Conservation (phyloP, 169 alveolate genomes). For the Plasmodium vivax region DNA sequence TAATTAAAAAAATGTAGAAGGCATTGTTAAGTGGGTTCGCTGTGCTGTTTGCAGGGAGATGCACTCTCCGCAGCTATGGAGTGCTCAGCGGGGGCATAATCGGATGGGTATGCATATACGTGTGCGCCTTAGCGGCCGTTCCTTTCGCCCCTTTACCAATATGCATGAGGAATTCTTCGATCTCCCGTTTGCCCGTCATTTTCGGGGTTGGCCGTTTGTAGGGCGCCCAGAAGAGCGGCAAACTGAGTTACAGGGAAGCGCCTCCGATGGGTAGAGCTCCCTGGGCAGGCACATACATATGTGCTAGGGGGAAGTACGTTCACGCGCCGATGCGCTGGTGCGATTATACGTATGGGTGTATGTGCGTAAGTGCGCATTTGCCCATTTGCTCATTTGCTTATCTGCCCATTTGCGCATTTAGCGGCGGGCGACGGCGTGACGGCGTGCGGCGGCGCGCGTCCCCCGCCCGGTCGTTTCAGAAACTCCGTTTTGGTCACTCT, state of each 20-base stretch:
- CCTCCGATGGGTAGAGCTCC: not conserved
- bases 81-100: not conserved
- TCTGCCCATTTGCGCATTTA: no score
- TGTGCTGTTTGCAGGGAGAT: not conserved
- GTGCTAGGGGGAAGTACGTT: not conserved
- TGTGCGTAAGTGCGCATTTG: no score
- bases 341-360: not conserved
- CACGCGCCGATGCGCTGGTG: not conserved
- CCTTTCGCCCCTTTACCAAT: constrained; percentile 29
- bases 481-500: not conserved
- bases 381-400: no score
- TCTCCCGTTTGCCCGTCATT: constrained; percentile 32
- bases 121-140: not conserved
- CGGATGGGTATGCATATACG: not conserved
- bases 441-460: not conserved
- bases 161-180: constrained; percentile 37
- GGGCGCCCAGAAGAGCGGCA: not conserved
- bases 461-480: not conserved
- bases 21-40: not conserved
- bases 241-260: not conserved
- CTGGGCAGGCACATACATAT: not conserved
- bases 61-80: not conserved
- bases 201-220: not conserved
- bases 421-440: not conserved
- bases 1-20: constrained; percentile 30